Conservation (phyloP, 2,329 filamentous ascomycete species). For the Diaporthe australafricana region DNA sequence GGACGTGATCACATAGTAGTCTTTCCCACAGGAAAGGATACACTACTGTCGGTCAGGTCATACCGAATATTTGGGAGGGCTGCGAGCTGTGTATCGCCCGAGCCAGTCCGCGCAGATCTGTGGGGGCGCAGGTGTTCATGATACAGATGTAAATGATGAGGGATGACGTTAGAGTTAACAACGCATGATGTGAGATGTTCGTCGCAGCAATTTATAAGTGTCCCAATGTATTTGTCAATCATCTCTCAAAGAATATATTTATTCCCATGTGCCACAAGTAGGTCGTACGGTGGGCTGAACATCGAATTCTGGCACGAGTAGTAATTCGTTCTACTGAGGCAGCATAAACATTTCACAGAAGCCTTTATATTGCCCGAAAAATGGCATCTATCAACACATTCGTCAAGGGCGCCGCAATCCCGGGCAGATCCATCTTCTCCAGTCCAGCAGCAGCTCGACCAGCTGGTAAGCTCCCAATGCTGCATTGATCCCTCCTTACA, state of each 20-base stretch:
- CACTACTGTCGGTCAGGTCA: background rate
- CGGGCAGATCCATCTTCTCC: background rate
- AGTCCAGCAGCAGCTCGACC: background rate
- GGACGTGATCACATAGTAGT: no score
- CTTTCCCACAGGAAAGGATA: background rate
- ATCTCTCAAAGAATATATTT: background rate
- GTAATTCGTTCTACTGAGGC: no score
- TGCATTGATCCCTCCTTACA: background rate
- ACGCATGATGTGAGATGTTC: background rate
- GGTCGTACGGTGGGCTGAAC: no score
- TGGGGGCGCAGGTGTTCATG: background rate
- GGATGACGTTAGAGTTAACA: background rate
- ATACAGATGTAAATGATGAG: constrained; percentile 4
- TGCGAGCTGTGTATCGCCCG: background rate
- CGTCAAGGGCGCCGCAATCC: background rate
- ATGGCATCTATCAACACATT: constrained; percentile 2
- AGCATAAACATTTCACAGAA: background rate
- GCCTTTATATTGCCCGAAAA: background rate
- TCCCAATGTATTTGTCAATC: background rate
- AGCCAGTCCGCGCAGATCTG: background rate
- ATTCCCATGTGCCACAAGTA: background rate
- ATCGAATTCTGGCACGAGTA: background rate
- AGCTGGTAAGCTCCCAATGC: background rate
- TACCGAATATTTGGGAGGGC: background rate
- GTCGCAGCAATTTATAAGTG: background rate